Percentiles rank a stretch among this genome's conserved stretches.
phyloP scores from a whole-genome alignment of 768 basidiomycete genomes.

The Termitomyces sp. region DNA sequence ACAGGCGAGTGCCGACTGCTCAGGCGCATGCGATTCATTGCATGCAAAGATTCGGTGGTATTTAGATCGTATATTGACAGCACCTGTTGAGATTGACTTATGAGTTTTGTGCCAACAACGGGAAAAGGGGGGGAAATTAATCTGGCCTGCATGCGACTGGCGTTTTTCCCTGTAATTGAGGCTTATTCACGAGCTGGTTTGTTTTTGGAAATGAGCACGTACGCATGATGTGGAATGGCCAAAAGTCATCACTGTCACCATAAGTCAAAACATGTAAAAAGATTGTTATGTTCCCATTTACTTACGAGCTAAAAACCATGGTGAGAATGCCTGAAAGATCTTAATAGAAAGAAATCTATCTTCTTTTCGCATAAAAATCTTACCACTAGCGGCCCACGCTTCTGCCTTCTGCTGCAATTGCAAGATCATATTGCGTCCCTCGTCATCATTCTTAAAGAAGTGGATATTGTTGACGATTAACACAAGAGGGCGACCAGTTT shows the following conservation, averaged over 20 bases:
- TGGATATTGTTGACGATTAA: slow-evolving; percentile 80
- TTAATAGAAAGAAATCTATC: neutral
- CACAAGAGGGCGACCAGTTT: slow-evolving; percentile 63
- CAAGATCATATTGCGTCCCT: slow-evolving; percentile 71
- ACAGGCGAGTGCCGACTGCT: slow-evolving; percentile 26
- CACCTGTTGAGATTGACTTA: slow-evolving; percentile 31
- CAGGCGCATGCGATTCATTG: slow-evolving; percentile 47
- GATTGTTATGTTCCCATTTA: neutral
- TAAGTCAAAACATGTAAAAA: slow-evolving; percentile 11
- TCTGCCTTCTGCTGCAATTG: slow-evolving; percentile 86
- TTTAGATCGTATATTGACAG: slow-evolving; percentile 70
- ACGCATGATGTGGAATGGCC: slow-evolving; percentile 70
- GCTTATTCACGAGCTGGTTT: slow-evolving; percentile 1
- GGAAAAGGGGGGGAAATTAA: neutral
- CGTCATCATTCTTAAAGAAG: slow-evolving; percentile 70
- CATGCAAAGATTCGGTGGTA: slow-evolving; percentile 49
- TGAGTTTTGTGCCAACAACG: neutral
- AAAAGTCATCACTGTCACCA: slow-evolving; percentile 71
- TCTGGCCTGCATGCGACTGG: slow-evolving; percentile 67
- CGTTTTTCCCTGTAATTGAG: slow-evolving; percentile 48
- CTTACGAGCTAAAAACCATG: slow-evolving; percentile 72
- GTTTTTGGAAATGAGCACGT: slow-evolving; percentile 20
- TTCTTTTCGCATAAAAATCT: slow-evolving; percentile 14
- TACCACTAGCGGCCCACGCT: slow-evolving; percentile 77
- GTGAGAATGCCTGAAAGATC: slow-evolving; percentile 56